Percentiles rank a stretch among this genome's conserved stretches.
Conservation (phyloP, 306 rosid genomes). For the Lathyrus oleraceus region DNA sequence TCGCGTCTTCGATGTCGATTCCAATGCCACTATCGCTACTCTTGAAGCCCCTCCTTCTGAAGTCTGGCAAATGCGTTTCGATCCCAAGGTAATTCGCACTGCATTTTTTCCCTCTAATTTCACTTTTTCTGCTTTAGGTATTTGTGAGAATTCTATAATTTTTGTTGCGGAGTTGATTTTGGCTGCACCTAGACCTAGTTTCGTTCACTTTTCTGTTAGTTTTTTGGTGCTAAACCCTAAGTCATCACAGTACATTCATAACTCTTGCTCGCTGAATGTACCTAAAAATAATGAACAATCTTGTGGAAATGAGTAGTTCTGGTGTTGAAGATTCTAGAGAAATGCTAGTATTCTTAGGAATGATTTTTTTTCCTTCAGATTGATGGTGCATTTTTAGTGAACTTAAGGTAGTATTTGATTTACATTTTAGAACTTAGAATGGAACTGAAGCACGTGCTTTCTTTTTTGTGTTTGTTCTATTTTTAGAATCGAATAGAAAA, state of each 20-base stretch:
- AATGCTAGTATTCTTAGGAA: background rate
- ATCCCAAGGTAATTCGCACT: conserved; percentile 62
- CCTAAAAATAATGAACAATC: background rate
- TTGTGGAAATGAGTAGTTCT: background rate
- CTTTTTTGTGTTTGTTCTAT: background rate
- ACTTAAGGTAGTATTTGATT: conserved; percentile 8
- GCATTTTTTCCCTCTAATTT: background rate
- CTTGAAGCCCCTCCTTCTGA: conserved; percentile 98
- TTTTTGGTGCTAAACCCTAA: conserved; percentile 19
- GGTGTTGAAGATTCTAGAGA: background rate
- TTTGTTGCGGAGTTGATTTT: background rate
- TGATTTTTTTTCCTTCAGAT: background rate
- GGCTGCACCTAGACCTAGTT: background rate
- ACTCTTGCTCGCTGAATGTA: background rate
- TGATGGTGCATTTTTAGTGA: background rate
- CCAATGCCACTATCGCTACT: conserved; percentile 83
- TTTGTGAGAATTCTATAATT: background rate
- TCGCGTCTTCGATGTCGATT: conserved; percentile 83
- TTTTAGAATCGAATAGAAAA: background rate
- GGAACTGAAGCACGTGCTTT: background rate
- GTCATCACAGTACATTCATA: no score
- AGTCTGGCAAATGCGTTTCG: conserved; percentile 96
- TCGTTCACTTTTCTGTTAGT: background rate
- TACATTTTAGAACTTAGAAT: background rate
- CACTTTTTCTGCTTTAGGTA: background rate